Conservation (phyloP, 2,329 filamentous ascomycete genomes). For the Cytospora piceae region DNA sequence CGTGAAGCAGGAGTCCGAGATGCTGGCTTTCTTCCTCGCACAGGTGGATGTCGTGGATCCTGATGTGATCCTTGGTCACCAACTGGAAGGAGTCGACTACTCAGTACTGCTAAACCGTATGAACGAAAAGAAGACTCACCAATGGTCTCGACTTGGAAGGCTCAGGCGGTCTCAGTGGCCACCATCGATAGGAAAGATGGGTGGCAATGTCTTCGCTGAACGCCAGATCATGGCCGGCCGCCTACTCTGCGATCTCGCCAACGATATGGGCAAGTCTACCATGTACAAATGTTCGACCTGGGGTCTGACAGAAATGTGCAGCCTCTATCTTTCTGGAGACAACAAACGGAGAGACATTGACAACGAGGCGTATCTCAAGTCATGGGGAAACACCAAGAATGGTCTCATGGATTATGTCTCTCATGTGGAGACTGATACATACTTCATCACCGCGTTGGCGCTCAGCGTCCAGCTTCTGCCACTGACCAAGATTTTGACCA, state of each 20-base stretch:
- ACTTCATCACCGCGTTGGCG: constrained; percentile 90
- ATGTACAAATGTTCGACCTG: constrained; percentile 98
- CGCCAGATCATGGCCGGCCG: constrained; percentile 87
- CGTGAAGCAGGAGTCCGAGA: constrained; percentile 80
- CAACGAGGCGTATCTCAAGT: constrained; percentile 82
- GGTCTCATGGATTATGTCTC: constrained; percentile 92
- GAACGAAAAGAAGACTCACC: constrained; percentile 86
- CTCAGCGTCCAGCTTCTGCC: constrained; percentile 89
- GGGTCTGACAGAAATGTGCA: constrained; percentile 98
- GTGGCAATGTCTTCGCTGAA: constrained; percentile 91
- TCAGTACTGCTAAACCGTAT: constrained; percentile 86
- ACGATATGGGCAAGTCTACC: constrained; percentile 94
- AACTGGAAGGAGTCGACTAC: constrained; percentile 96
- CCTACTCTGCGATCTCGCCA: constrained; percentile 89
- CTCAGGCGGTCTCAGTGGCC: constrained; percentile 87
- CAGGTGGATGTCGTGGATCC: constrained; percentile 87
- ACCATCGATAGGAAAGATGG: constrained; percentile 79
- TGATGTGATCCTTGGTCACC: constrained; percentile 91
- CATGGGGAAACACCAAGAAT: constrained; percentile 81
- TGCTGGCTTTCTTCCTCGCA: constrained; percentile 87
- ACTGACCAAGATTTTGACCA: constrained; percentile 92
- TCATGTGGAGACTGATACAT: constrained; percentile 93
- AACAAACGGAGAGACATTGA: constrained; percentile 82
- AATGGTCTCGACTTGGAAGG: constrained; percentile 92
- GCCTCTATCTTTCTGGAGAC: constrained; percentile 77